Evolutionary conservation across 2,329 filamentous ascomycete genomes (phyloP).

Genomic region (Rhynchosporium secalis): DNA sequence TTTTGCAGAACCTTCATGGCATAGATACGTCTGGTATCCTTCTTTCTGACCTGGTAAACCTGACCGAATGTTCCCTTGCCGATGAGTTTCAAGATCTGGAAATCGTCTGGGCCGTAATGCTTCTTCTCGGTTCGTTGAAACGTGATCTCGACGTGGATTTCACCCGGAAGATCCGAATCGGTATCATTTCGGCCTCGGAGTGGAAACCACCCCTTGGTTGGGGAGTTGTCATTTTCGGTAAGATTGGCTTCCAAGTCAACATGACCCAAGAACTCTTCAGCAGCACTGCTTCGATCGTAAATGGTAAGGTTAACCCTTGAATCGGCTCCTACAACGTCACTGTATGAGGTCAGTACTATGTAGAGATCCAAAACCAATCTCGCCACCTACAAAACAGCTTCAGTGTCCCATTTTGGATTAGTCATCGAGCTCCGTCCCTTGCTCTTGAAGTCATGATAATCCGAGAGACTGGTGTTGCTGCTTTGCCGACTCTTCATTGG

Average conservation of each 20-base stretch:
- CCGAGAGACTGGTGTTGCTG: conserved; percentile 83
- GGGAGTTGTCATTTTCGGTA: conserved; percentile 64
- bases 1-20: conserved; percentile 99
- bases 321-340: conserved; percentile 90
- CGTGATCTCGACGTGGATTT: conserved; percentile 82
- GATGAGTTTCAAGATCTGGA: conserved; percentile 93
- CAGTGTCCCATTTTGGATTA: conserved; percentile 92
- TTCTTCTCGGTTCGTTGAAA: conserved; percentile 88
- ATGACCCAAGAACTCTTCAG: conserved; percentile 90
- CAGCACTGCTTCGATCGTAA: conserved; percentile 77
- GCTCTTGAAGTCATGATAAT: conserved; percentile 56
- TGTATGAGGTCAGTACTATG: conserved; percentile 43
- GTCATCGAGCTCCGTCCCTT: conserved; percentile 66
- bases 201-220: conserved; percentile 81
- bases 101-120: conserved; percentile 92
- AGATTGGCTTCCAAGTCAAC: conserved; percentile 76
- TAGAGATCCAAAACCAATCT: background rate
- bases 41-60: conserved; percentile 97
- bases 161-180: conserved; percentile 74
- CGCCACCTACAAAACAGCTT: conserved; percentile 82
- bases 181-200: conserved; percentile 75
- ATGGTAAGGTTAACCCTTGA: conserved; percentile 91
- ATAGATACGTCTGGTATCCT: conserved; percentile 92
- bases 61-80: conserved; percentile 98
- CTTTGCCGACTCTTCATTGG: conserved; percentile 97